A percentile compares a stretch with the other conserved stretches of the same genome.
These are phyloP conservation scores for Neurospora discreta DNA, from an alignment of 495 filamentous ascomycete genomes.

Conservation along the genomic window DNA sequence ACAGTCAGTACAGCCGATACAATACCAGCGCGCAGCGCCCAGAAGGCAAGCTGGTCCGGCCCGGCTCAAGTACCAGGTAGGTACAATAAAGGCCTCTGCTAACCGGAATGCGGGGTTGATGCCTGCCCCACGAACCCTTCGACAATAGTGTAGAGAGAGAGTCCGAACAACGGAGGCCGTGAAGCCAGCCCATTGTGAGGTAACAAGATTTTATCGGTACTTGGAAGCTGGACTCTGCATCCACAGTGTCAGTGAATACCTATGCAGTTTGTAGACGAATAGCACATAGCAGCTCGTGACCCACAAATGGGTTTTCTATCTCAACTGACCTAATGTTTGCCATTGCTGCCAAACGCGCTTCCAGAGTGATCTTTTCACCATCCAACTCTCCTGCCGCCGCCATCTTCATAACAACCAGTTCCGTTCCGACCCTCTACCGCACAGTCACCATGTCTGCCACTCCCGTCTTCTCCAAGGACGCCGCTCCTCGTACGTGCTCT, in stretches of 20 bases:
- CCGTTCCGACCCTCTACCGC: conserved; percentile 6
- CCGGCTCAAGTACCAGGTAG: neutral
- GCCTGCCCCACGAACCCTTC: neutral
- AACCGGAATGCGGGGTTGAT: neutral
- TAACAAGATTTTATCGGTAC: neutral
- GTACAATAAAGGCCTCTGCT: neutral
- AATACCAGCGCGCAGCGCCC: neutral
- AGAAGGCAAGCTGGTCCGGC: neutral
- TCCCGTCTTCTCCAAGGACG: conserved; percentile 40
- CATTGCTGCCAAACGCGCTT: conserved; percentile 7
- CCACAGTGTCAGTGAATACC: neutral
- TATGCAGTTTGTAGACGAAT: neutral
- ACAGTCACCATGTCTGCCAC: conserved; percentile 33
- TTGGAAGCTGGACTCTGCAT: neutral
- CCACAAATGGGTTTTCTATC: neutral
- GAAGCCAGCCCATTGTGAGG: neutral
- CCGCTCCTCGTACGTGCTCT: conserved; percentile 37
- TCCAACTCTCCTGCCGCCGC: neutral
- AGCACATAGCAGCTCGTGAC: neutral
- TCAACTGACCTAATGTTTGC: conserved; percentile 6
- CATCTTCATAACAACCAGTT: conserved; percentile 1
- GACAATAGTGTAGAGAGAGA: neutral
- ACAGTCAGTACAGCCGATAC: neutral
- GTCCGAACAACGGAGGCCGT: conserved; percentile 21
- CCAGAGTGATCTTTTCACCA: conserved; percentile 6